Conservation (phyloP, 2,329 filamentous ascomycete genomes). For the Huntiella bhutanensis region DNA sequence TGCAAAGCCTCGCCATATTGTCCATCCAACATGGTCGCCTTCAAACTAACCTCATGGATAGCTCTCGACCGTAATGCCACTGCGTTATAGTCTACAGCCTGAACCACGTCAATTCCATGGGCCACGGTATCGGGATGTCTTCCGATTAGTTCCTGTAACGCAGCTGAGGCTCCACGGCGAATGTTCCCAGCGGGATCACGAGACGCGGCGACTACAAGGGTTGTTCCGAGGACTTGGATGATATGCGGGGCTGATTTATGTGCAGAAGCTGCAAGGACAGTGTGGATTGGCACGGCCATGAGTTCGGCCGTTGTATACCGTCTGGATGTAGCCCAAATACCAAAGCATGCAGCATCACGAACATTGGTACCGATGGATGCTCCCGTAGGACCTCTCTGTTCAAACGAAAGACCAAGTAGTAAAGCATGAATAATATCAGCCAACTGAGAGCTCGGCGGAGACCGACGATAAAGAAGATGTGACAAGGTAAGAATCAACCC, state of each 20-base stretch:
- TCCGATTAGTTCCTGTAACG: constrained; percentile 82
- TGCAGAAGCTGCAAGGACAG: constrained; percentile 23
- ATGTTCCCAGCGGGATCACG: constrained; percentile 89
- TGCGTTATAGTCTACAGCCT: constrained; percentile 80
- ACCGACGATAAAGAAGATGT: constrained; percentile 69
- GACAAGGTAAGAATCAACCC: constrained; percentile 74
- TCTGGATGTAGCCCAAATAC: constrained; percentile 79
- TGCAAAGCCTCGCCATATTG: constrained; percentile 55
- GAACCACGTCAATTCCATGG: constrained; percentile 70
- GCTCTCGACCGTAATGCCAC: constrained; percentile 76
- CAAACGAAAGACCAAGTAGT: constrained; percentile 65
- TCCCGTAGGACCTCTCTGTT: constrained; percentile 74
- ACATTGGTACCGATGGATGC: constrained; percentile 75
- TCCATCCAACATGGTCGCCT: constrained; percentile 44
- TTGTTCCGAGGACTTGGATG: constrained; percentile 59
- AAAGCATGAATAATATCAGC: constrained; percentile 58
- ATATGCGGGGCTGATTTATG: constrained; percentile 25
- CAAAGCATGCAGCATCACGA: constrained; percentile 87
- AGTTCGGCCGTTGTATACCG: constrained; percentile 72
- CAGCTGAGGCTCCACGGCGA: constrained; percentile 75
- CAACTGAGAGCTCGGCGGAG: constrained; percentile 52
- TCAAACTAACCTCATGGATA: constrained; percentile 55
- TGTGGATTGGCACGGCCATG: constrained; percentile 35
- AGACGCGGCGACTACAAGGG: constrained; percentile 64
- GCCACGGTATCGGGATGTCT: constrained; percentile 72